Base-by-base conservation (phyloP, 2,329 filamentous ascomycete species). In the Alternaria brassicae region DNA sequence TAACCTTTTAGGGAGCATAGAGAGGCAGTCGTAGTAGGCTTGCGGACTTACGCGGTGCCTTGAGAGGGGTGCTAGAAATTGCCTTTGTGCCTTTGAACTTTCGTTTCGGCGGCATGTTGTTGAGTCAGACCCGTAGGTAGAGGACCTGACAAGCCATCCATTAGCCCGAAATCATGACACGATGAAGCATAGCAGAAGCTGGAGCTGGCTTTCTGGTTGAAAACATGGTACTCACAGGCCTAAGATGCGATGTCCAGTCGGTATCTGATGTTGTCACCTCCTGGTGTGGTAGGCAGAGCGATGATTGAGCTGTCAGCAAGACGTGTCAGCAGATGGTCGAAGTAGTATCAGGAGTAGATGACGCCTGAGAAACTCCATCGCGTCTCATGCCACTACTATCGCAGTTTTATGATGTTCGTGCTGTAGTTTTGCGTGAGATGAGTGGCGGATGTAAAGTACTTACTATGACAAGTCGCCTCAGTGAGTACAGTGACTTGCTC, bases 21-120 rank as follows among this genome's bases (percentile, higher is more conserved):
- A 59, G 51, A 61, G 56, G 37, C 56, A 45, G 57, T 48, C 49
- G 53, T 27, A 61, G 17, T 36, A 53, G 60, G 55, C 42, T 45
- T 44, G 41, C 25, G 54, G 40, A 66, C 71, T 32, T 71, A 74
- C 69, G 58, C 47, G 65, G 56, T 54, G 62, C 50, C 51, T 66
- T 69, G 39, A 53, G 50, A 47, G 72, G 47, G 21, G 62, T 56
- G 34, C 57, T 44, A 42, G 63, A 49, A 17, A 45, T 36, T 53
- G 62, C 50, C 58, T 72, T 72, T 54, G 58, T 56, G 32, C 63
- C 63, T 61, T 69, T 73, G 42, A 56, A 62, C 63, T 72, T 77
- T 56, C 73, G 72, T 63, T 73, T 76, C 41, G 74, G 71, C 50
- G 73, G 70, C 74, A 76, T 77, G 67, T 71, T 36, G 62, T 49